Evolutionary conservation across 1,284 basidiomycete species (phyloP).

Genomic region (Xerocomus nothofagi): DNA sequence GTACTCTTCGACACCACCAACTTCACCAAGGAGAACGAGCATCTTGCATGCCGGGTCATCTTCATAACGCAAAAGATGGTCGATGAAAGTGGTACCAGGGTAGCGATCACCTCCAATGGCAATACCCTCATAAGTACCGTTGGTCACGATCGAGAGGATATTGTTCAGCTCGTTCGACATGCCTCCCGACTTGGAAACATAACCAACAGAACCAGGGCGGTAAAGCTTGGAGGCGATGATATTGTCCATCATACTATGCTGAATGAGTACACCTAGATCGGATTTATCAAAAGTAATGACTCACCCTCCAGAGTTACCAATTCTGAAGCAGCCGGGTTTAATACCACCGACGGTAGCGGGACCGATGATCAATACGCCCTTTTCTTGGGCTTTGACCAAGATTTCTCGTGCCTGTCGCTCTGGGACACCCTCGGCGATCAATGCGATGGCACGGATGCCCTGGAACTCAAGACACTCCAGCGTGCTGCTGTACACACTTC

Average conservation of each 20-base stretch:
- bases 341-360: conserved; percentile 99
- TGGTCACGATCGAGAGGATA: conserved; percentile 95
- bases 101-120: conserved; percentile 99
- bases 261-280: conserved; percentile 6
- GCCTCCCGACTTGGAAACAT: conserved; percentile 99
- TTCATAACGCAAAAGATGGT: conserved; percentile 98
- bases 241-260: conserved; percentile 96
- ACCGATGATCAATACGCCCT: conserved; percentile 93
- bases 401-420: conserved; percentile 98
- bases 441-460: conserved; percentile 76
- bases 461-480: conserved; percentile 82
- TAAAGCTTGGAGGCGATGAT: conserved; percentile 99
- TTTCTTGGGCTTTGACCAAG: conserved; percentile 84
- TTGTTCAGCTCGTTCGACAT: conserved; percentile 99
- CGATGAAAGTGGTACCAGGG: conserved; percentile 98
- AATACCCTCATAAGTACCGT: conserved; percentile 99
- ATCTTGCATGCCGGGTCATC: conserved; percentile 98
- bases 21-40: conserved; percentile 97
- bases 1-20: conserved; percentile 99
- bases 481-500: conserved; percentile 94
- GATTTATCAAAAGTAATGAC: conserved; percentile 22
- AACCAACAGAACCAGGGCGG: conserved; percentile 95
- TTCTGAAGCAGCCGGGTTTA: conserved; percentile 99
- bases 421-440: conserved; percentile 99
- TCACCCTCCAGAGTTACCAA: conserved; percentile 96